These are phyloP conservation scores for Candida argentea DNA, from an alignment of 805 yeast genomes.

Conservation along the genomic window DNA sequence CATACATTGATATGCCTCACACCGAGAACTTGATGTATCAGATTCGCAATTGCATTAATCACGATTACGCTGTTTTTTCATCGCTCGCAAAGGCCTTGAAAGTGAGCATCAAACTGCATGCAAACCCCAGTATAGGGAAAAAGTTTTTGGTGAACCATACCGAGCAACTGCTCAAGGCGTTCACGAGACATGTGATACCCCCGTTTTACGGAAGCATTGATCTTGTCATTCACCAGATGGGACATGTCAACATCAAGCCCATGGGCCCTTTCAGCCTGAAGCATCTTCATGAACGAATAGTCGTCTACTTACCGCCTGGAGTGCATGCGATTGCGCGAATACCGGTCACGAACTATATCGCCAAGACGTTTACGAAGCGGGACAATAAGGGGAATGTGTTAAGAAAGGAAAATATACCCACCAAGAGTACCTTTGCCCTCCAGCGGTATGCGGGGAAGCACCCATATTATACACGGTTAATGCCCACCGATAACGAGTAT, in stretches of 20 bases:
- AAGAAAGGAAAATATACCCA: constrained; percentile 12
- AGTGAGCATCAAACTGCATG: constrained; percentile 16
- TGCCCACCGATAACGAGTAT: constrained; percentile 3
- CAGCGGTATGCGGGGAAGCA: constrained; percentile 11
- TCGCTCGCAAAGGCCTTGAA: constrained; percentile 19
- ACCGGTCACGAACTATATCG: constrained; percentile 35
- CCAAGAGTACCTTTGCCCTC: constrained; percentile 10
- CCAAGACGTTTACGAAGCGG: constrained; percentile 24
- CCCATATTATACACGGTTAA: constrained; percentile 7
- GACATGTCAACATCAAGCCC: constrained; percentile 50
- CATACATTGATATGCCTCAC: constrained; percentile 46
- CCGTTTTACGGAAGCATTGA: constrained; percentile 65
- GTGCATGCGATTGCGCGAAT: constrained; percentile 44
- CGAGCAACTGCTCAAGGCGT: constrained; percentile 16
- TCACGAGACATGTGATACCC: constrained; percentile 40
- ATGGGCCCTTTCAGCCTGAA: constrained; percentile 40
- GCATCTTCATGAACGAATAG: constrained; percentile 16
- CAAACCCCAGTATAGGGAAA: constrained; percentile 11
- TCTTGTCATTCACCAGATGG: constrained; percentile 54
- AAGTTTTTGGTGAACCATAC: constrained; percentile 11
- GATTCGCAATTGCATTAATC: constrained; percentile 35
- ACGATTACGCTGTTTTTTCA: constrained; percentile 24
- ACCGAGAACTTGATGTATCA: constrained; percentile 35
- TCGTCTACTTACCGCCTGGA: constrained; percentile 45
- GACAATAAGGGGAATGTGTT: constrained; percentile 14